These are phyloP conservation scores for Lecanicillium sp. DNA, from an alignment of 2,329 filamentous ascomycete species.

Conservation along the genomic window DNA sequence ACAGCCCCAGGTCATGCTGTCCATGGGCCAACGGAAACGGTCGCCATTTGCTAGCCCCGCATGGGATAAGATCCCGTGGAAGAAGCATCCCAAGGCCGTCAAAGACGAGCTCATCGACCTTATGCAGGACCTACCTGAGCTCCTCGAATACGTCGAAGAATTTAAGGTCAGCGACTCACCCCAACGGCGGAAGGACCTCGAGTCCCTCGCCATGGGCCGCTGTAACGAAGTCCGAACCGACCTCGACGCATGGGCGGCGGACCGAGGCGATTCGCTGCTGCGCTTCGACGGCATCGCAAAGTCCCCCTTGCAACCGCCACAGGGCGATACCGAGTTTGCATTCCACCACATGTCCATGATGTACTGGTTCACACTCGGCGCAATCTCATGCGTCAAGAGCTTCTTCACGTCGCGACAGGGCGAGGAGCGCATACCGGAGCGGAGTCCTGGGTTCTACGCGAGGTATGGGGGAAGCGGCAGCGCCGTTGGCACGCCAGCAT, in stretches of 20 bases:
- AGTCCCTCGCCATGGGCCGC: constrained; percentile 13
- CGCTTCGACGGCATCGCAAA: constrained; percentile 15
- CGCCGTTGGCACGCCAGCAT: neutral
- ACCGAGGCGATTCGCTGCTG: constrained; percentile 9
- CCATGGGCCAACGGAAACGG: constrained; percentile 17
- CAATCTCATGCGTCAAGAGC: constrained; percentile 9
- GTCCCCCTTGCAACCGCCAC: constrained; percentile 11
- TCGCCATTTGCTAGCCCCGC: constrained; percentile 23
- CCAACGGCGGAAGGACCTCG: neutral
- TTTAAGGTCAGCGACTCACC: constrained; percentile 18
- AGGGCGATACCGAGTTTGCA: constrained; percentile 15
- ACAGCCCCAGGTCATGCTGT: constrained; percentile 14
- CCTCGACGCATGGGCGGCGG: constrained; percentile 15
- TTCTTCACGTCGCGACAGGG: constrained; percentile 8
- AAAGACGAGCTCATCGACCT: constrained; percentile 27
- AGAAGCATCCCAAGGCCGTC: constrained; percentile 21
- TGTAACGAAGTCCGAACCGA: constrained; percentile 11
- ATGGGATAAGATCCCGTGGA: constrained; percentile 30
- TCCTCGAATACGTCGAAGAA: constrained; percentile 23
- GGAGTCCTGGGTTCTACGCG: constrained; percentile 3
- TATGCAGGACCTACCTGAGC: constrained; percentile 23
- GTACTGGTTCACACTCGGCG: constrained; percentile 16
- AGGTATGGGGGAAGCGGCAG: neutral
- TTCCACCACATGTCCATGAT: constrained; percentile 15
- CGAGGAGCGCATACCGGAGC: constrained; percentile 1